phyloP scores from a whole-genome alignment of 129 eudicot genomes.

The Lonicera japonica region DNA sequence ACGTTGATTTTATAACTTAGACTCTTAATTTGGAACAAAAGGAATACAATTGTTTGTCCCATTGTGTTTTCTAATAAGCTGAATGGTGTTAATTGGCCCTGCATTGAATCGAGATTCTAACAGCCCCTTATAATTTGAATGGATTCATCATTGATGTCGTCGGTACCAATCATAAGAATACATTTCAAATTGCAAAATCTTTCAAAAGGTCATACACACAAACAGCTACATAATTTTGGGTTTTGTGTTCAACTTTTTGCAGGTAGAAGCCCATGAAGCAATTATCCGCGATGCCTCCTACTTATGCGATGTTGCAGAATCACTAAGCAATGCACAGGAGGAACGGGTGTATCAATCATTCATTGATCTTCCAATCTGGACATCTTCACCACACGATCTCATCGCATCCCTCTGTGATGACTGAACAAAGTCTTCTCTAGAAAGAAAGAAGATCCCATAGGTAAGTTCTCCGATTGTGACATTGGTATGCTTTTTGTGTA shows the following conservation, averaged over 20 bases:
- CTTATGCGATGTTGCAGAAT: constrained; percentile 65
- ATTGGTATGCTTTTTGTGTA: constrained; percentile 17
- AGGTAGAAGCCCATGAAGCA: constrained; percentile 78
- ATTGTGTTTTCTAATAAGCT: too few species aligned
- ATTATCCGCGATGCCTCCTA: constrained; percentile 39
- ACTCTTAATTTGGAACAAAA: too few species aligned
- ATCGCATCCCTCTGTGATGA: constrained; percentile 44
- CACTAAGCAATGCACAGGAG: constrained; percentile 54
- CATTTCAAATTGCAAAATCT: too few species aligned
- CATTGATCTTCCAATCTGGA: constrained; percentile 66
- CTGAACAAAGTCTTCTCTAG: constrained; percentile 12
- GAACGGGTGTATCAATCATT: constrained; percentile 38
- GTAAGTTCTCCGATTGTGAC: constrained; percentile 4
- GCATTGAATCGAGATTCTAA: too few species aligned
- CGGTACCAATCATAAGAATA: too few species aligned
- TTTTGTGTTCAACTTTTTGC: constrained; percentile 2
- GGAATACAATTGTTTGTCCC: too few species aligned
- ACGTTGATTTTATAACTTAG: too few species aligned
- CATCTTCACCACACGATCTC: constrained; percentile 50
- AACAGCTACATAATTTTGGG: neutral
- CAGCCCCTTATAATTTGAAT: neutral
- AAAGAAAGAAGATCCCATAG: too few species aligned
- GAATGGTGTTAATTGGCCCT: too few species aligned
- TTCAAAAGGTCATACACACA: too few species aligned
- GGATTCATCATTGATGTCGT: neutral